Conservation (phyloP, 1,284 basidiomycete genomes). For the Retiboletus fuscus region DNA sequence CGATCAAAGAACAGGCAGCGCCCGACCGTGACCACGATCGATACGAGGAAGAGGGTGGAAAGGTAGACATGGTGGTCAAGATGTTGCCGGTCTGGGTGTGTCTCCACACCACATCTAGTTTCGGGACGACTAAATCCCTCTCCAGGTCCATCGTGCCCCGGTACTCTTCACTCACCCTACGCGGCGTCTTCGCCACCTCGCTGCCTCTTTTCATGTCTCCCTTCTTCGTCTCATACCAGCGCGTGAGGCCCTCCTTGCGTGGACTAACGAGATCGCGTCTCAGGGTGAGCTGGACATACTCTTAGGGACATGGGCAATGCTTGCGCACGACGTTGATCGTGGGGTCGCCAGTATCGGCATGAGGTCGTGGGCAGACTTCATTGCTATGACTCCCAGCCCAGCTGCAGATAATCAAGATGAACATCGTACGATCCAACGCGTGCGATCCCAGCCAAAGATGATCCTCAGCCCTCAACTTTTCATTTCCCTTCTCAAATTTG, state of each 20-base stretch:
- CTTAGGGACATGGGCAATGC: conserved; percentile 84
- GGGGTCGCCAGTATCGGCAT: conserved; percentile 64
- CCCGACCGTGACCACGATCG: conserved; percentile 51
- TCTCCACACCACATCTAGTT: conserved; percentile 34
- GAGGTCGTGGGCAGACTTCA: conserved; percentile 65
- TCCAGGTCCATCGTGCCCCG: conserved; percentile 87
- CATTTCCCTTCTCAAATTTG: conserved; percentile 59
- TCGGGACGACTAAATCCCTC: conserved; percentile 14
- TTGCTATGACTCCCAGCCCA: conserved; percentile 45
- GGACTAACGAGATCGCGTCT: conserved; percentile 66
- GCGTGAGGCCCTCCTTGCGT: conserved; percentile 68
- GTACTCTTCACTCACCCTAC: conserved; percentile 85
- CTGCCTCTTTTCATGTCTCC: conserved; percentile 77
- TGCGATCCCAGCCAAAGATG: conserved; percentile 22
- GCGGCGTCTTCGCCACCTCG: conserved; percentile 78
- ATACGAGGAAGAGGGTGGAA: conserved; percentile 41
- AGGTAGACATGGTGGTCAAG: conserved; percentile 64
- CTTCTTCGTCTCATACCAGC: conserved; percentile 67
- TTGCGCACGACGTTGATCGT: conserved; percentile 80
- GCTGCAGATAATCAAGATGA: conserved; percentile 37
- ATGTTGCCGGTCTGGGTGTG: conserved; percentile 92
- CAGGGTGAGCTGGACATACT: conserved; percentile 74
- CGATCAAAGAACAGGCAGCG: conserved; percentile 57
- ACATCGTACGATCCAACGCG: background rate
- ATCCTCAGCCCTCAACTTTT: conserved; percentile 42